These are phyloP conservation scores for Boeremia exigua DNA, from an alignment of 2,329 filamentous ascomycete genomes.

Conservation along the genomic window DNA sequence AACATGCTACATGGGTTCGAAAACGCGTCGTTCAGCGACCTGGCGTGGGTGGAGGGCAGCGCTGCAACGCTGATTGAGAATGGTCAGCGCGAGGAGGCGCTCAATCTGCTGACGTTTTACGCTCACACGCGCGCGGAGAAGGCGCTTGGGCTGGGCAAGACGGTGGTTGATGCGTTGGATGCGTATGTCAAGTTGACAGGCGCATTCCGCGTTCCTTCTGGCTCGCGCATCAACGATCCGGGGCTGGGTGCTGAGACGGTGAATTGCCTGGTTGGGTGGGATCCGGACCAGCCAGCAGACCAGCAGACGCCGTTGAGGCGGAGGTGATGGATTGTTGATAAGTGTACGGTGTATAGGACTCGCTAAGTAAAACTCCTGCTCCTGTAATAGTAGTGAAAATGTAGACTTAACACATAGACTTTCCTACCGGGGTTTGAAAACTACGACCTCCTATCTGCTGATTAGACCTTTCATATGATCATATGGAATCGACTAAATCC, in stretches of 20 bases:
- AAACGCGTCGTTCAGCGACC: slow-evolving; percentile 30
- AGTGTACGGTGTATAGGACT: too few relatives aligned
- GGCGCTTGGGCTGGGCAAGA: slow-evolving; percentile 31
- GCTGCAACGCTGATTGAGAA: slow-evolving; percentile 26
- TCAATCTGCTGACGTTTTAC: slow-evolving; percentile 33
- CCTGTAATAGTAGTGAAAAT: too few relatives aligned
- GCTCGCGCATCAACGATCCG: slow-evolving; percentile 34
- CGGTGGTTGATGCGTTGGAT: slow-evolving; percentile 34
- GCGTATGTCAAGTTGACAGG: slow-evolving; percentile 34
- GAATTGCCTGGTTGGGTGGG: slow-evolving; percentile 38
- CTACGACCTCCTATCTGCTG: too few relatives aligned
- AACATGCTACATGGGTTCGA: slow-evolving; percentile 38
- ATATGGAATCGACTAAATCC: too few relatives aligned
- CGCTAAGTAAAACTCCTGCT: too few relatives aligned
- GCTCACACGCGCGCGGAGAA: slow-evolving; percentile 35
- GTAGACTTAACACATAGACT: too few relatives aligned
- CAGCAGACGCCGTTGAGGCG: slow-evolving; percentile 9
- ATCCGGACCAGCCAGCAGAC: slow-evolving; percentile 32
- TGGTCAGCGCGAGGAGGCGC: slow-evolving; percentile 24
- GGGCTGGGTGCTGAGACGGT: slow-evolving; percentile 38
- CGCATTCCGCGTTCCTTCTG: slow-evolving; percentile 26
- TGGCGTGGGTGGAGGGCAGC: slow-evolving; percentile 32
- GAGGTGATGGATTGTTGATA: background rate
- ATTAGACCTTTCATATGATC: too few relatives aligned
- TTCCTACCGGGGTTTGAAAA: too few relatives aligned